phyloP scores from a whole-genome alignment of 2,329 filamentous ascomycete species.

The Aspergillus sp. region DNA sequence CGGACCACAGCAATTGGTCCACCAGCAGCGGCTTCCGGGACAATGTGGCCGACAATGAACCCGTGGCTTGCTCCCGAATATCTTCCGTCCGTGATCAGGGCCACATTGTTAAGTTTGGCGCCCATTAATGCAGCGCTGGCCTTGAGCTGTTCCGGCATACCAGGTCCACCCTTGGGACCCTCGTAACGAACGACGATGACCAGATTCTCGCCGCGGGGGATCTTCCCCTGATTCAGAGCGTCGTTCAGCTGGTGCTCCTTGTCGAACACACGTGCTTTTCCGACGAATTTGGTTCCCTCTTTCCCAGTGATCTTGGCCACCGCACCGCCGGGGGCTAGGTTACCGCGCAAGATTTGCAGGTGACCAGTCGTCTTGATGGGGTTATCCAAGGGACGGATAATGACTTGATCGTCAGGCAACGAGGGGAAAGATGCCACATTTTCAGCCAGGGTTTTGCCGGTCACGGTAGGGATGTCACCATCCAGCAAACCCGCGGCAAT shows the following conservation, averaged over 20 bases:
- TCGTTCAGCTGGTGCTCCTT: conserved; percentile 77
- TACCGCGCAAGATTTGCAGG: conserved; percentile 82
- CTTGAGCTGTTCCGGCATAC: conserved; percentile 94
- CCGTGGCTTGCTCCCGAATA: conserved; percentile 88
- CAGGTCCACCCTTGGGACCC: conserved; percentile 87
- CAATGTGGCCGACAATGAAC: conserved; percentile 91
- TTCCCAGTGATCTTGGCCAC: conserved; percentile 98
- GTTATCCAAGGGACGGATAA: conserved; percentile 77
- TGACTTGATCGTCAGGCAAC: conserved; percentile 73
- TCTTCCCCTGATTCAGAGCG: conserved; percentile 70
- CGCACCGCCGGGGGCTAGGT: conserved; percentile 82
- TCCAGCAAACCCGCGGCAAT: conserved; percentile 74
- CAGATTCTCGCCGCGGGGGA: conserved; percentile 74
- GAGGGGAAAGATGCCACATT: conserved; percentile 77
- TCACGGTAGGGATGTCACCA: conserved; percentile 76
- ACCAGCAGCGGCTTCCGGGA: conserved; percentile 84
- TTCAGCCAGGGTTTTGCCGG: conserved; percentile 77
- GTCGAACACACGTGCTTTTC: conserved; percentile 79
- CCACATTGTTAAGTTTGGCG: conserved; percentile 80
- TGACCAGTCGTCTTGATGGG: conserved; percentile 87
- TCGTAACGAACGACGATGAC: conserved; percentile 92
- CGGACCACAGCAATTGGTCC: conserved; percentile 81
- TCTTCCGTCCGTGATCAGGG: conserved; percentile 86
- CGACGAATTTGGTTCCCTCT: conserved; percentile 79
- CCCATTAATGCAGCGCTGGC: conserved; percentile 91